Base-by-base conservation (phyloP, 2,329 filamentous ascomycete genomes). In the Anthostomella pinea region DNA sequence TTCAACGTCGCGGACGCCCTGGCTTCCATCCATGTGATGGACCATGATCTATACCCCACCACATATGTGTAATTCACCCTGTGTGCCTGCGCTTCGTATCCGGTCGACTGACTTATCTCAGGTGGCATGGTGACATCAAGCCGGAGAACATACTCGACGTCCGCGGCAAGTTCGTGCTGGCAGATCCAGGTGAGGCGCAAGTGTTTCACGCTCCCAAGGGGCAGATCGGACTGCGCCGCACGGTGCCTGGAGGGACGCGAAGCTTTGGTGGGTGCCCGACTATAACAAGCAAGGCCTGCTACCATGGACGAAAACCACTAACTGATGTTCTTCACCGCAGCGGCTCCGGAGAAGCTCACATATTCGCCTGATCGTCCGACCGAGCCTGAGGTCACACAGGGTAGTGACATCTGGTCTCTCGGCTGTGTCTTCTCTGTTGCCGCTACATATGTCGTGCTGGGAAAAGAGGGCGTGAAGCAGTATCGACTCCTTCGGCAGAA, bases 331-430 rank as follows among this genome's bases (percentile, higher is more conserved):
- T n/a, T n/a, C n/a, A n/a, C n/a, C n/a, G n/a, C 27, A 35, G 30
- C 41, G 29, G 43, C 25, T 9, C 45, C 30, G 15, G 43, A 36
- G 31, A 43, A 26, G 22, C 27, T 18, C n/a, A 30, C 35, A 30
- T 53, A 43, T 6, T 43, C 46, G 25, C 41, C 11, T 30, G 24
- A 28, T 18, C 25, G 29, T 14, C 22, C 15, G 17, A 28, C 22
- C 11, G 25, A 36, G 16, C 28, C 30, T 7, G 26, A 27, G 2
- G 49, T 61, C 1, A 39, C 45, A n/a, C 61, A 61, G 36, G 48
- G 43, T 1, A 64, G 61, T 7, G 66, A 69, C 29, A 59, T 54
- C 0, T 69, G 66, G 66, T 67, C 65, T 3, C 41, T 64, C 6
- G 60, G 59, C 0, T 67, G 65, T 26, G 61, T 67, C 1, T 43